phyloP scores from a whole-genome alignment of 345 rosid genomes.

The Cardiospermum halicacabum region DNA sequence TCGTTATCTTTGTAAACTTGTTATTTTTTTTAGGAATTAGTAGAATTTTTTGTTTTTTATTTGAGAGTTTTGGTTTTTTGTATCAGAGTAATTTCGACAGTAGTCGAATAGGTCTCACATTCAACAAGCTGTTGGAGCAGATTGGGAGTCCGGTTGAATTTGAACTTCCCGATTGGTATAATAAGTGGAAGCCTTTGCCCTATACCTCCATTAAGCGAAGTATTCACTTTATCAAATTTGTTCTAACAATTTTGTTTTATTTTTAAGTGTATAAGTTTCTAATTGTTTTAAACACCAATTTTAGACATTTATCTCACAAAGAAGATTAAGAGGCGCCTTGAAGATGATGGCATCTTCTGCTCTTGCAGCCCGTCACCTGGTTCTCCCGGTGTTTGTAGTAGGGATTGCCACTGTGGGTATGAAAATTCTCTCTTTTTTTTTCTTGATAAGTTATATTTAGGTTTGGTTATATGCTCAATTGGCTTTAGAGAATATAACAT shows the following conservation, averaged over 20 bases:
- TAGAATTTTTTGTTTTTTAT: neutral
- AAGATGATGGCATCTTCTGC: conserved; percentile 98
- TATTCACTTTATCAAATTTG: conserved; percentile 38
- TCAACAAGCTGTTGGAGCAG: conserved; percentile 53
- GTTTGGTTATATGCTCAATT: neutral
- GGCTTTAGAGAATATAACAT: neutral
- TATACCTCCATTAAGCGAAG: conserved; percentile 82
- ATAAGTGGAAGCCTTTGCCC: conserved; percentile 59
- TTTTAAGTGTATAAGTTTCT: neutral
- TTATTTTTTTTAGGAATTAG: neutral
- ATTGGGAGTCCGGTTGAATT: conserved; percentile 67
- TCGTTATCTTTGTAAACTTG: neutral
- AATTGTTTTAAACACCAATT: neutral
- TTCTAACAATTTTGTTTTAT: neutral
- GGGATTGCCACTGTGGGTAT: conserved; percentile 99
- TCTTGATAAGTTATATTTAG: neutral
- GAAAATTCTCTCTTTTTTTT: conserved; percentile 14
- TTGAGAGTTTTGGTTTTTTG: neutral
- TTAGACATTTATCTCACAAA: conserved; percentile 83
- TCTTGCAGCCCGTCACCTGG: conserved; percentile 64
- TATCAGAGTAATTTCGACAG: conserved; percentile 48
- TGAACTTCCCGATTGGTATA: conserved; percentile 77
- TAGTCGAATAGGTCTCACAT: conserved; percentile 43
- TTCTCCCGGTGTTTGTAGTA: conserved; percentile 61
- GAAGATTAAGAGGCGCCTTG: conserved; percentile 62